Evolutionary conservation across 129 eudicot genomes (phyloP).

Genomic region (Arctium minus): DNA sequence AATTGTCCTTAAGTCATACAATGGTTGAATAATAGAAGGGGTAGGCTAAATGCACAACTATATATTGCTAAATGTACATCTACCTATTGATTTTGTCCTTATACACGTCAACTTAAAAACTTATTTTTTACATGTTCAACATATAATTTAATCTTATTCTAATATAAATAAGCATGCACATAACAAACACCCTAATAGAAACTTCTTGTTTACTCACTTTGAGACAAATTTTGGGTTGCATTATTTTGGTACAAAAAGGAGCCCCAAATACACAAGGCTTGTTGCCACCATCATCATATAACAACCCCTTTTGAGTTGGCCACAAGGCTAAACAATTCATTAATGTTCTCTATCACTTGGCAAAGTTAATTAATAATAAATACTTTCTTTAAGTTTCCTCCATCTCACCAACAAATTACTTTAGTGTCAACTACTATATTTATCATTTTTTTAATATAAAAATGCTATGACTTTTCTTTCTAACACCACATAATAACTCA

Average conservation of each 20-base stretch:
- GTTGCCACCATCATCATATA: slow-evolving; percentile 26
- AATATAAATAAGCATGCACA: too few relatives aligned
- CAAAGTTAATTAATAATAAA: slow-evolving; percentile 5
- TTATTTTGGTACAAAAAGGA: neutral
- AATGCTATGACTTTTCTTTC: neutral
- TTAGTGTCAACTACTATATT: slow-evolving; percentile 25
- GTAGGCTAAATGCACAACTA: too few relatives aligned
- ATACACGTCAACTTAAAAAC: too few relatives aligned
- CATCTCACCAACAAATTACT: slow-evolving; percentile 20
- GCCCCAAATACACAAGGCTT: slow-evolving; percentile 17
- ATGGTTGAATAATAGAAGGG: too few relatives aligned
- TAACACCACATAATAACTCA: neutral
- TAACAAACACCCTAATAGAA: too few relatives aligned
- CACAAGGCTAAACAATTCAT: slow-evolving; percentile 19
- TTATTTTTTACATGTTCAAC: too few relatives aligned
- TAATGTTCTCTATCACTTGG: slow-evolving; percentile 14
- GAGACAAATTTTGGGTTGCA: slow-evolving; percentile 11
- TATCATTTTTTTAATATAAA: neutral
- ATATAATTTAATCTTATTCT: too few relatives aligned
- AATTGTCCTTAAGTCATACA: too few relatives aligned
- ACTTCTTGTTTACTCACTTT: slow-evolving; percentile 9
- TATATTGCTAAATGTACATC: too few relatives aligned
- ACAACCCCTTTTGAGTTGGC: slow-evolving; percentile 37
- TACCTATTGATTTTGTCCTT: too few relatives aligned
- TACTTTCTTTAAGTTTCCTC: slow-evolving; percentile 31